These are phyloP conservation scores for Chaetomium fimeti DNA, from an alignment of 495 filamentous ascomycete genomes.

Conservation along the genomic window DNA sequence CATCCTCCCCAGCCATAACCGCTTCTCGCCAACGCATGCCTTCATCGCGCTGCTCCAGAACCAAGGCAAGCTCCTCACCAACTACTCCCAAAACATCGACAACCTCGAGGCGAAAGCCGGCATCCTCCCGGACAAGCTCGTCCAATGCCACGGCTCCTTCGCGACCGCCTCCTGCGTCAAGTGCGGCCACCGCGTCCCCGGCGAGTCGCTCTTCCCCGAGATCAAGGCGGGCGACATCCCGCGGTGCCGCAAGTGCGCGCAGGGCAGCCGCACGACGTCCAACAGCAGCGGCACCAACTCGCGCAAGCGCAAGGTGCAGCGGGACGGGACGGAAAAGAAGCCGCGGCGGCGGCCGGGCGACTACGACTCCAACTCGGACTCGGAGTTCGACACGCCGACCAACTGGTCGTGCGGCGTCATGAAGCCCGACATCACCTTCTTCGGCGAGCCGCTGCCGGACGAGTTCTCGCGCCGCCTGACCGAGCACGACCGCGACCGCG, in stretches of 20 bases:
- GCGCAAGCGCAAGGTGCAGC: slow-evolving; percentile 73
- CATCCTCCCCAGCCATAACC: slow-evolving; percentile 73
- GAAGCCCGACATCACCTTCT: slow-evolving; percentile 99
- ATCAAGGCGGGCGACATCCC: slow-evolving; percentile 72
- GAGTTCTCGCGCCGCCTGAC: slow-evolving; percentile 79
- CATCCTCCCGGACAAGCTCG: slow-evolving; percentile 75
- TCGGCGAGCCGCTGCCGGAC: slow-evolving; percentile 83
- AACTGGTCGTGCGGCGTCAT: slow-evolving; percentile 65
- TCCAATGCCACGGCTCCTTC: slow-evolving; percentile 96
- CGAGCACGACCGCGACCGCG: slow-evolving; percentile 71
- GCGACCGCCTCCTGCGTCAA: slow-evolving; percentile 88
- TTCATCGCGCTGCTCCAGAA: slow-evolving; percentile 95
- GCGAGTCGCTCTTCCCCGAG: slow-evolving; percentile 73
- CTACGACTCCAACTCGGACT: slow-evolving; percentile 70
- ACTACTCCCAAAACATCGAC: slow-evolving; percentile 99
- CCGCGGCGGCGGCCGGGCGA: slow-evolving; percentile 57
- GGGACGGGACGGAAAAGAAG: slow-evolving; percentile 57
- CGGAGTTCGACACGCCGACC: slow-evolving; percentile 57
- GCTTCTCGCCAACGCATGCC: slow-evolving; percentile 83
- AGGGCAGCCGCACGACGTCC: slow-evolving; percentile 43
- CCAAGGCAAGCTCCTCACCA: slow-evolving; percentile 86
- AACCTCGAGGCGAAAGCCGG: slow-evolving; percentile 91
- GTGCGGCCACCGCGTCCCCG: slow-evolving; percentile 71
- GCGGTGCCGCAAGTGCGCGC: slow-evolving; percentile 60
- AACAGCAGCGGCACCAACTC: slow-evolving; percentile 24